Evolutionary conservation across 768 basidiomycete species (phyloP).

Genomic region (Lactarius quietus): DNA sequence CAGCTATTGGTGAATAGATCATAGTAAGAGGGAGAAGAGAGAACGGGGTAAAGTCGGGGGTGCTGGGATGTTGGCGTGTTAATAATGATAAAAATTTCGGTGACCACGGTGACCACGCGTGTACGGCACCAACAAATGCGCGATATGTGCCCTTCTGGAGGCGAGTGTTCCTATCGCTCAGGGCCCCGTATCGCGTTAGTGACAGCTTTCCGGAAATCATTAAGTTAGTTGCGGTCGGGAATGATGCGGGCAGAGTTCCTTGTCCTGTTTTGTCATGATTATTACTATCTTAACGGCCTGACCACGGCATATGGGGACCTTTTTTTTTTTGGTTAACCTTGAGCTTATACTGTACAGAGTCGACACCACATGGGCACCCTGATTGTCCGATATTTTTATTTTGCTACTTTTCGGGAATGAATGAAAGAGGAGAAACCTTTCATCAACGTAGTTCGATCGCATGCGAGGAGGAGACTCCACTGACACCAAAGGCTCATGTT

Average conservation of each 20-base stretch:
- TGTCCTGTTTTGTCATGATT: neutral
- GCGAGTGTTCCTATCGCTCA: no score
- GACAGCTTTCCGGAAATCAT: neutral
- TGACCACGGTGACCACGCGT: neutral
- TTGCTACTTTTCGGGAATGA: neutral
- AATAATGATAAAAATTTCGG: neutral
- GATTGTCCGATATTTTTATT: neutral
- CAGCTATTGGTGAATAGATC: no score
- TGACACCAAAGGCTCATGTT: neutral
- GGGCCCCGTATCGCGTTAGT: neutral
- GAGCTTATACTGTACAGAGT: neutral
- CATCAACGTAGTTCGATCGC: neutral
- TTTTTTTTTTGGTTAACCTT: neutral
- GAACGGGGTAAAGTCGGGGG: neutral
- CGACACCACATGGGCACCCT: neutral
- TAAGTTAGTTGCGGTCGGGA: neutral
- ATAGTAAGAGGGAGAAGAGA: no score
- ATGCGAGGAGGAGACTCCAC: neutral
- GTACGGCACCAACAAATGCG: neutral
- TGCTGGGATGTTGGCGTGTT: neutral
- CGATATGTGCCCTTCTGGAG: neutral
- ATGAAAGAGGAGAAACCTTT: neutral
- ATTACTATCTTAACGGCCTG: neutral
- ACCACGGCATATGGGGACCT: neutral
- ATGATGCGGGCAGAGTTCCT: neutral